These are phyloP conservation scores for Pisolithus tinctorius DNA, from an alignment of 768 basidiomycete genomes.

Conservation along the genomic window DNA sequence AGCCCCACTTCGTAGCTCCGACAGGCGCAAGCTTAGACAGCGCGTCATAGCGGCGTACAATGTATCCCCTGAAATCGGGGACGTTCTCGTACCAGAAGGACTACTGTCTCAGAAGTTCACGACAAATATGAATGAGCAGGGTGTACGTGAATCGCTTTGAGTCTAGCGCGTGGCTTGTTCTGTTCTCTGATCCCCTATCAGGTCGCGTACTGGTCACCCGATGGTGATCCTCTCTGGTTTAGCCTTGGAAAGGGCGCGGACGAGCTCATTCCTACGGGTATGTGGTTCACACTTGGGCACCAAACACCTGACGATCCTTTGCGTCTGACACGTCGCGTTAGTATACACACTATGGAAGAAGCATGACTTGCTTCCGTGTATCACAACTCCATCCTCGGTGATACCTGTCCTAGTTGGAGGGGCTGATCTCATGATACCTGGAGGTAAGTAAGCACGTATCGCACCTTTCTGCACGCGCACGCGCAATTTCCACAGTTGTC, in stretches of 20 bases:
- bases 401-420: slow-evolving; percentile 67
- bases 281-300: background rate
- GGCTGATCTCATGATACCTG: slow-evolving; percentile 88
- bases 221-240: slow-evolving; percentile 77
- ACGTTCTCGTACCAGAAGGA: slow-evolving; percentile 68
- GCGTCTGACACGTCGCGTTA: slow-evolving; percentile 10
- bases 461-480: background rate
- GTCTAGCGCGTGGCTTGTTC: background rate
- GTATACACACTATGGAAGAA: slow-evolving; percentile 80
- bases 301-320: background rate
- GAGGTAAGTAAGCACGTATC: slow-evolving; percentile 42
- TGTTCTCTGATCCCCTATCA: slow-evolving; percentile 19
- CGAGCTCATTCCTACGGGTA: slow-evolving; percentile 66
- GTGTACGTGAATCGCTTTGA: slow-evolving; percentile 33
- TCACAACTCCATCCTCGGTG: slow-evolving; percentile 68
- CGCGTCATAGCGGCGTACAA: slow-evolving; percentile 44
- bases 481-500: slow-evolving; percentile 39
- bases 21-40: slow-evolving; percentile 65
- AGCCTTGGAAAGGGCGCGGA: slow-evolving; percentile 60
- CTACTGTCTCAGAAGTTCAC: slow-evolving; percentile 60
- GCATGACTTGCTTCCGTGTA: slow-evolving; percentile 55
- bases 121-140: slow-evolving; percentile 57
- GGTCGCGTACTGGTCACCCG: slow-evolving; percentile 57
- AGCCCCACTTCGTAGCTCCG: slow-evolving; percentile 68
- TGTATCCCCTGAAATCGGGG: slow-evolving; percentile 51